phyloP scores from a whole-genome alignment of 2,329 filamentous ascomycete genomes.

The Alternaria conjuncta region DNA sequence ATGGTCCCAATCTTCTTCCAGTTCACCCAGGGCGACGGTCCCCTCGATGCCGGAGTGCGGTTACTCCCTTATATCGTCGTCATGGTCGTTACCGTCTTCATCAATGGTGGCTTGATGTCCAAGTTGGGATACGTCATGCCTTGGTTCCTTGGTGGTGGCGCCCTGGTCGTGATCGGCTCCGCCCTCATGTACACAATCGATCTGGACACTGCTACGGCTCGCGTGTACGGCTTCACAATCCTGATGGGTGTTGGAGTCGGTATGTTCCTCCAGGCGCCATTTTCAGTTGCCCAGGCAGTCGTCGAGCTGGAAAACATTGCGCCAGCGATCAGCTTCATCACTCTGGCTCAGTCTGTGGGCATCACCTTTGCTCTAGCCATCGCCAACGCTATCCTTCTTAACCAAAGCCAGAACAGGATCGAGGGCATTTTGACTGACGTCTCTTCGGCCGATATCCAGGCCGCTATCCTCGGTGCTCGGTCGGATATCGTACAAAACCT shows the following conservation, averaged over 20 bases:
- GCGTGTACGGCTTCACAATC: constrained; percentile 32
- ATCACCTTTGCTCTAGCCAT: constrained; percentile 10
- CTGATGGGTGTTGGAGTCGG: constrained; percentile 31
- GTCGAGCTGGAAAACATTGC: constrained; percentile 13
- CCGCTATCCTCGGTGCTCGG: background rate
- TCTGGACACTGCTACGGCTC: constrained; percentile 6
- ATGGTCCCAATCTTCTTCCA: constrained; percentile 39
- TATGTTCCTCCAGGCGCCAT: constrained; percentile 16
- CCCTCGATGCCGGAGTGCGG: constrained; percentile 28
- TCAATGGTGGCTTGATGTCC: constrained; percentile 25
- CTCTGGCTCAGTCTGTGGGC: constrained; percentile 15
- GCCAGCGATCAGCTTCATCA: constrained; percentile 21
- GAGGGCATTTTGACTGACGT: background rate
- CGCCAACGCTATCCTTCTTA: background rate
- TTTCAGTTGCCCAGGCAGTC: constrained; percentile 16
- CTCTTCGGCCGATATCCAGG: background rate
- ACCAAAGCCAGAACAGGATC: background rate
- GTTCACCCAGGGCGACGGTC: constrained; percentile 25
- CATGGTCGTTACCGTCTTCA: constrained; percentile 14
- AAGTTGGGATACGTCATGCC: constrained; percentile 28
- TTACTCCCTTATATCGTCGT: constrained; percentile 35
- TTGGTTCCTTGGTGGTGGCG: constrained; percentile 11
- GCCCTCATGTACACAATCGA: constrained; percentile 23
- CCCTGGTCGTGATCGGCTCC: constrained; percentile 14
- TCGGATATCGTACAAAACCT: background rate